Percentiles rank a stretch among this genome's conserved stretches.
Conservation (phyloP, 2,329 filamentous ascomycete genomes). For the Ophiostoma angusticollis region DNA sequence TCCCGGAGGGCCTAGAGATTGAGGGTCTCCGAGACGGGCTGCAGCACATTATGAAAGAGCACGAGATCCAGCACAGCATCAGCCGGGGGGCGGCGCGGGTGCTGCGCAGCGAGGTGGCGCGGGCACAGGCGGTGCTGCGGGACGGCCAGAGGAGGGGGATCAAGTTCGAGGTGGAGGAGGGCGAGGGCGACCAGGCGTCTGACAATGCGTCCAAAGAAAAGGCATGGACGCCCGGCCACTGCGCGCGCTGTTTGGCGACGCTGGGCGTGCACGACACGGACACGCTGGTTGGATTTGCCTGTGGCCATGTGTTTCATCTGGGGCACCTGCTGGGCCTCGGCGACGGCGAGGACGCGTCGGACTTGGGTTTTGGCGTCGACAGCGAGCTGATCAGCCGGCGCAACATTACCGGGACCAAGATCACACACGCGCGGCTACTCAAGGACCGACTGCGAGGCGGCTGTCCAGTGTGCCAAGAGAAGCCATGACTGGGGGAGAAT, state of each 20-base stretch:
- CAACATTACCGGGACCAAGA: constrained; percentile 69
- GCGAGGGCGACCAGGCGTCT: not conserved
- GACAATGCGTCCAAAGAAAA: constrained; percentile 3
- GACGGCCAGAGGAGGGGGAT: constrained; percentile 72
- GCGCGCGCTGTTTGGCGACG: constrained; percentile 42
- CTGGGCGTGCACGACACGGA: constrained; percentile 53
- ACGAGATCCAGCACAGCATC: constrained; percentile 90
- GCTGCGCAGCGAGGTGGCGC: constrained; percentile 72
- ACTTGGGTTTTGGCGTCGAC: constrained; percentile 27
- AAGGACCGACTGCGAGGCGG: constrained; percentile 55
- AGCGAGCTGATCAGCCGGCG: constrained; percentile 31
- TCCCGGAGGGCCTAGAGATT: constrained; percentile 87
- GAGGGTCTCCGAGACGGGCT: constrained; percentile 80
- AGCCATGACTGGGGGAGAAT: not conserved
- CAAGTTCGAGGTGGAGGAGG: constrained; percentile 62
- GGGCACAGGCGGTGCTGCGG: constrained; percentile 68
- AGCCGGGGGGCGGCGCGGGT: constrained; percentile 80
- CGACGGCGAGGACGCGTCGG: constrained; percentile 27
- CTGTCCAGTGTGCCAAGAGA: constrained; percentile 46
- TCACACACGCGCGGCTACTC: constrained; percentile 70
- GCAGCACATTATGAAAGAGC: constrained; percentile 83
- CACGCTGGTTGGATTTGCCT: constrained; percentile 67
- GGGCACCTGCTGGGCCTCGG: constrained; percentile 51
- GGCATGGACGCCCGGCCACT: constrained; percentile 38
- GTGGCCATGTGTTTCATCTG: constrained; percentile 71